Evolutionary conservation across 2,329 filamentous ascomycete genomes (phyloP), one percentile per base, ranked within the genome.

Genomic region (Cladobotryum mycophilum): DNA sequence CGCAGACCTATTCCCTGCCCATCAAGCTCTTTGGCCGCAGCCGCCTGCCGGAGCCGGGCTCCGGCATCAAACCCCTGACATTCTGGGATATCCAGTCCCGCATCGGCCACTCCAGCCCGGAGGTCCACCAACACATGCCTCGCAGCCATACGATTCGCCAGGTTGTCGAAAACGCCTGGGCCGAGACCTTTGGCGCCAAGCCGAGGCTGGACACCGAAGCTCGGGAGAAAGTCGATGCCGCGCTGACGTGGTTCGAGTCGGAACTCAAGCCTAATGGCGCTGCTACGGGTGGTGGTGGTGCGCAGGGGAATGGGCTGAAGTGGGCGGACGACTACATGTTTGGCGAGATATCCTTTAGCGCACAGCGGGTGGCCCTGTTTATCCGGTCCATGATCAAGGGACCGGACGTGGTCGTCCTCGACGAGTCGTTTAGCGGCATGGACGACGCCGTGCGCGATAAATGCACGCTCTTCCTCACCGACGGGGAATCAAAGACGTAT

Each of bases 51-150:
- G 81, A 86, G 49, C 79, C 80, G 0, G 87, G 86, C 0, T 81
- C 80, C 0, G 74, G 71, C 2, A 66, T 80, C 48, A 78, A 79
- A 0, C 90, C 89, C 0, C 82, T 97, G 34, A 95, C 89, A 0
- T 86, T 96, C 52, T 97, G 95, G 75, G 91, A 97, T 55, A 82
- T 99, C 7, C 93, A 97, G 66, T 78, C 84, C 1, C 84, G 88
- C 20, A 88, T 99, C 57, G 93, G 93, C 11, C 91, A 97, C 66
- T 93, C 90, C 0, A 95, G 89, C 54, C 93, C 93, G 0, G 93
- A 97, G 65, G 87, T 97, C 4, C 91, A 97, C 61, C 85, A 89
- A 47, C 90, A 95, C 67, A 96, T 97, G 71, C 92, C 93, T 1
- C 84, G 85, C 45, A 75, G 79, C 35, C 73, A 96, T 43, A 85